Percentiles rank a stretch among this genome's conserved stretches.
Conservation (phyloP, 768 basidiomycete species). For the Auricularia heimuer region DNA sequence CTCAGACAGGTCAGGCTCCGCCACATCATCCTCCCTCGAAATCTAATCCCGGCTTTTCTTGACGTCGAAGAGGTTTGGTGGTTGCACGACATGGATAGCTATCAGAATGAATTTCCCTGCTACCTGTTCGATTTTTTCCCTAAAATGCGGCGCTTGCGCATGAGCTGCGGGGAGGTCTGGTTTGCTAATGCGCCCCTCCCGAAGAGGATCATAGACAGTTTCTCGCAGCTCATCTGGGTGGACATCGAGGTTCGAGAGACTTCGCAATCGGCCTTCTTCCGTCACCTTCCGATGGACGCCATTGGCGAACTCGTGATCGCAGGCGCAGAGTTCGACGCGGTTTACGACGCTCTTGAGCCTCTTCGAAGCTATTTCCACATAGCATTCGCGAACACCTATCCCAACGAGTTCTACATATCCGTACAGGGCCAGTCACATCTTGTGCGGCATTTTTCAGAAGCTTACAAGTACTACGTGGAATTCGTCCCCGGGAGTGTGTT, state of each 20-base stretch:
- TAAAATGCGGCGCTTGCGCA: not conserved
- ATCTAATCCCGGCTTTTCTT: not conserved
- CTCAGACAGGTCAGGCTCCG: not conserved
- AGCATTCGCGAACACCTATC: not conserved
- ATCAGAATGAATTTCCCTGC: not conserved
- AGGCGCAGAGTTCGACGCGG: not conserved
- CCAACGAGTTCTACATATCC: not conserved
- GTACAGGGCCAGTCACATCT: not conserved
- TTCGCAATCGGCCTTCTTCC: not conserved
- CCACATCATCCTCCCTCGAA: not conserved
- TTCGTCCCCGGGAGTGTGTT: not conserved
- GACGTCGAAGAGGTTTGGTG: not conserved
- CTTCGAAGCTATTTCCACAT: not conserved
- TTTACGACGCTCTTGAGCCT: not conserved
- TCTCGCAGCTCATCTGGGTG: not conserved
- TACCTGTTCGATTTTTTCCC: not conserved
- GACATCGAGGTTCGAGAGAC: not conserved
- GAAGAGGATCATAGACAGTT: not conserved
- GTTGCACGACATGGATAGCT: not conserved
- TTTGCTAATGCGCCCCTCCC: not conserved
- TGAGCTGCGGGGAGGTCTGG: not conserved
- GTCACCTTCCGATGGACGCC: not conserved
- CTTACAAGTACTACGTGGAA: not conserved
- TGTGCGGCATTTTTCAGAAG: not conserved
- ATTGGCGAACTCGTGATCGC: not conserved